Evolutionary conservation across 176 grass and related monocot genomes (phyloP), one percentile per base, ranked within the genome.

Genomic region (Pharus latifolius): DNA sequence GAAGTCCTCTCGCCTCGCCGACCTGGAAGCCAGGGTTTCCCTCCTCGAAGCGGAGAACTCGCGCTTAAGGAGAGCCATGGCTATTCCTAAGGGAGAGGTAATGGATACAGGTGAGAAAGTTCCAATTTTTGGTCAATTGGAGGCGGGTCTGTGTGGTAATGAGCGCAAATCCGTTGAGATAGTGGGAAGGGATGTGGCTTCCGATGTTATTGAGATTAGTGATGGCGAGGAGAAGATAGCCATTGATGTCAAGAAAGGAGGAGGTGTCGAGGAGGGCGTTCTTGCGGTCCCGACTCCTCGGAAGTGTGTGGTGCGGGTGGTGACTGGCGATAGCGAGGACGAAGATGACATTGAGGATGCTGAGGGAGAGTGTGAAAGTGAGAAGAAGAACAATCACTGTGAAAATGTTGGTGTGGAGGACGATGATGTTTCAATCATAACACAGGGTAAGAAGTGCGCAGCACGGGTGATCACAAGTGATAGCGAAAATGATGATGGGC

Each of bases 21-120:
- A 83, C 30, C 56, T 83, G 20, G 75, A 88, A 55, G 75, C 57
- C 4, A 65, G 71, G 66, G 45, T 86, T 27, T 74, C 63, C 4
- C 18, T 19, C 29, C 81, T 92, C 41, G 79, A 91, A 46, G 7
- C 62, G 24, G 85, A 87, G 47, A 78, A 88, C 66, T n/a, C 63
- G 23, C 20, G 49, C 12, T 67, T 85, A 47, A 79, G 52, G 70
- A 42, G 49, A 69, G 75, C 28, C 34, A 6, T 72, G 65, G 49
- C 3, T n/a, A n/a, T n/a, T n/a, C n/a, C n/a, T 13, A 15, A 42
- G 2, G 73, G 58, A 41, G 58, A 42, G 15, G 38, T 41, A 0
- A 3, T 38, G 26, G 14, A 3, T 32, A 2, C 25, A 59, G 43
- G 60, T 13, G 62, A 22, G 13, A 49, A 1, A 3, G 29, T 12